Evolutionary conservation across 2,329 filamentous ascomycete genomes (phyloP), one percentile per base, ranked within the genome.

Genomic region (Beauveria brongniartii): DNA sequence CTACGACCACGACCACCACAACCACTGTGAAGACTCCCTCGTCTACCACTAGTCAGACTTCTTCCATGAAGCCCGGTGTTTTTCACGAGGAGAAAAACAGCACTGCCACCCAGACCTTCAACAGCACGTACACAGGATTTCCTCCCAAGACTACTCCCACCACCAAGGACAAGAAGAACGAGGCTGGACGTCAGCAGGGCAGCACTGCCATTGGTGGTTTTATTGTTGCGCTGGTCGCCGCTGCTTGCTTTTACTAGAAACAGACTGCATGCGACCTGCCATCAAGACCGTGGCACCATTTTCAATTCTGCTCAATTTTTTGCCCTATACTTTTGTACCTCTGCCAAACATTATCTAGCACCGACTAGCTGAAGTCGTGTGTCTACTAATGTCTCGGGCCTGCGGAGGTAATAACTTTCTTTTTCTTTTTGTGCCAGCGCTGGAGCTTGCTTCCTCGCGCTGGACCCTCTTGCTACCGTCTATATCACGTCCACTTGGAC

Each of bases 221-320:
- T 24, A 73, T 85, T 48, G 75, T 85, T 51, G 82, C 82, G 58
- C 75, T 85, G 50, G 73, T 83, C 37, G 82, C 80, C 26, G 78
- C 81, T 28, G 76, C 77, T 18, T 80, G 75, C 66, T 72, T 82
- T 64, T 77, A 78, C 64, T 82, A 71, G 61, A 57, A 55, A 28
- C 56, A 60, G 51, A 63, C 16, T 24, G 43, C 61, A 50, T 64
- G 61, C 55, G 47, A 62, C 58, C 41, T 26, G 24, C 30, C 24
- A 50, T 26, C 43, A 22, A 48, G 7, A 8, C 28, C 50, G 59
- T 48, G 41, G 26, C 26, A 46, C 54, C 53, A 47, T 51, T n/a
- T 59, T 56, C 18, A 24, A 41, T 37, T 57, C 51, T 58, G 62
- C 59, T 52, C 53, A 60, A 51, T 59, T 65, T 65, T 64, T 64